Base-by-base conservation (phyloP, 352 stramenopile genomes). In the Phytophthora pini region DNA sequence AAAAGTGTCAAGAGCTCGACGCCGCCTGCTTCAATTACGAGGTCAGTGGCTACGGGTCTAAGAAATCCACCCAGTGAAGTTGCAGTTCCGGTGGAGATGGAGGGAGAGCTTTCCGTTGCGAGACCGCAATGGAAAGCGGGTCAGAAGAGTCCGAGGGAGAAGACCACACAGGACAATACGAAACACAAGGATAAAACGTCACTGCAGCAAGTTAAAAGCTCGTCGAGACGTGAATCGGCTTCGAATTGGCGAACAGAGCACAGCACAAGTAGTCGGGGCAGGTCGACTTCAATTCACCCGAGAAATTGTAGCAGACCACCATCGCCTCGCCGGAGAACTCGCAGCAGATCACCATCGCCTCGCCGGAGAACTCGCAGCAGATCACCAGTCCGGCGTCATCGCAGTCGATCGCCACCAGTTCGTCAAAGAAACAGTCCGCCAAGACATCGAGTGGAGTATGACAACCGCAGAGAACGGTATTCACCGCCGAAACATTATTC, bases 401-500 rank as follows among this genome's bases (percentile, higher is more conserved):
- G 34, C 32, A 34, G 27, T 26, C 41, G 24, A 13, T 56, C 56
- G 26, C 44, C 50, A 9, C 31, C 36, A 34, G 24, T 12, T 20
- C 39, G 39, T 39, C 44, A 40, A 6, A 47, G 36, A n/a, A 49
- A 22, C 22, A 46, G 26, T 39, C 41, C 54, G 26, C 36, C 56
- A 41, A 58, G n/a, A 24, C 29, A 1, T 50, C 49, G 41, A 54
- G n/a, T 13, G 12, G 46, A 64, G 27, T 13, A 4, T 32, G 12
- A n/a, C 13, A 41, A n/a, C 31, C 53, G 43, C 2, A 38, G 20
- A 44, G 29, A 55, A 17, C 46, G 29, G 22, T 39, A 29, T 7
- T 70, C 62, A 44, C 32, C 20, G 13, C 9, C 29, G 13, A 56
- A 17, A 1, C 10, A 39, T 48, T 63, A 45, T 27, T 61, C 56